Evolutionary conservation across 2,329 filamentous ascomycete species (phyloP), one percentile per base, ranked within the genome.

Genomic region (Cytospora schulzeri): DNA sequence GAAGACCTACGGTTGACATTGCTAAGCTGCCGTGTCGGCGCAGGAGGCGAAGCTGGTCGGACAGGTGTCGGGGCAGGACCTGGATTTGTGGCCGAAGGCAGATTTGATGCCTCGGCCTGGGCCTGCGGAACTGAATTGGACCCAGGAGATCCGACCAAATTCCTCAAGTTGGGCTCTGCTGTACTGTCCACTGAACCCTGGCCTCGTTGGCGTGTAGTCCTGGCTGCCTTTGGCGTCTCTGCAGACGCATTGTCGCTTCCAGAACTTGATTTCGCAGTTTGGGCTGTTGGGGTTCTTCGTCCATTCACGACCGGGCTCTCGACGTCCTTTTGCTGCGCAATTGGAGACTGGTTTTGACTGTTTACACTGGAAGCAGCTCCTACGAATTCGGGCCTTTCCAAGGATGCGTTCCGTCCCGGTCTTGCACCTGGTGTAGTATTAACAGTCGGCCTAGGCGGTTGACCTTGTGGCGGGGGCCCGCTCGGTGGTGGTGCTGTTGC

Each of bases 121-220:
- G n/a, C 15, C 17, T 11, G 64, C 28, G 35, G 52, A 35, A 22
- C 51, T 19, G 62, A 57, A 24, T 51, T 61, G 22, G 65, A 57
- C 14, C 50, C 59, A 5, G 65, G 62, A 17, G 65, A 60, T 33
- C 62, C 59, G n/a, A 66, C 65, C 69, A 70, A 74, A 65, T 74
- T 78, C 70, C 79, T 80, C 38, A 85, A 73, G 1, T 78, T 75
- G 4, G 83, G 80, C 68, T 92, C 89, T 29, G 84, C 83, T 2
- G 83, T 84, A 70, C 85, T 91, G 68, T 95, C 91, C 15, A 91
- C 79, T 0, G 90, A 90, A 31, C 83, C 83, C 72, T 89, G 88
- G 41, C 83, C 81, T 22, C 86, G 83, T 52, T 85, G 84, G 52
- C 85, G 83, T 14, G 71, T 64, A 29, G 85, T 77, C 60, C 78